Evolutionary conservation across 2,329 filamentous ascomycete genomes (phyloP), one percentile per base, ranked within the genome.

Genomic region (Pseudocercospora fuligena): DNA sequence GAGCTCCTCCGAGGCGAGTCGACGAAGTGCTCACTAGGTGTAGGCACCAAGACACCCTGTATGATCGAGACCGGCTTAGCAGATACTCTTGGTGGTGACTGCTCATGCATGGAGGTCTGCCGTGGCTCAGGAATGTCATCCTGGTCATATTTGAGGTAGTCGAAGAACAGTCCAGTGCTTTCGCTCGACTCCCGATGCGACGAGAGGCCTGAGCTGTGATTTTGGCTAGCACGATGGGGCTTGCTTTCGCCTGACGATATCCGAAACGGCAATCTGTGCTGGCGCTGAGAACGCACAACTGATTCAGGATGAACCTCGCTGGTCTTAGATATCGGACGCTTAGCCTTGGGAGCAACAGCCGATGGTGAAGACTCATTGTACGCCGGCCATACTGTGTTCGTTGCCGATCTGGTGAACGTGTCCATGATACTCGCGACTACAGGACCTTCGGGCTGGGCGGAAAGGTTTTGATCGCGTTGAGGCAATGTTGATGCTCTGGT

Each of bases 251-350:
- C 51, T 1, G 51, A 56, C 1, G 27, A 16, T 33, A 19, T 2
- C n/a, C 51, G 23, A n/a, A 56, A 29, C 2, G 51, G 27, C 27
- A 56, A 7, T 56, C 27, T 56, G 3, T 56, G 21, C 27, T 29
- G 23, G 16, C 27, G 27, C 27, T 56, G 51, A n/a, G 63, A 61
- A 16, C 63, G 57, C n/a, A 51, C 25, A 7, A 61, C 19, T n/a
- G 63, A 65, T 31, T 61, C 47, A 8, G 63, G 57, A 8, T 60
- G 58, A 9, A 65, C 36, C 29, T 51, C 49, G 40, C 63, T 65
- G 33, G 49, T 61, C 19, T 54, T 61, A 5, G 63, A 65, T 25
- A 65, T 65, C 4, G 63, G 63, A 4, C 58, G 46, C 58, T 61
- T 65, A 5, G 51, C 3, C 51, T 56, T 56, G 2, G 16, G 23